phyloP scores from a whole-genome alignment of 1,139 yeast genomes.

The Candida dubliniensis region DNA sequence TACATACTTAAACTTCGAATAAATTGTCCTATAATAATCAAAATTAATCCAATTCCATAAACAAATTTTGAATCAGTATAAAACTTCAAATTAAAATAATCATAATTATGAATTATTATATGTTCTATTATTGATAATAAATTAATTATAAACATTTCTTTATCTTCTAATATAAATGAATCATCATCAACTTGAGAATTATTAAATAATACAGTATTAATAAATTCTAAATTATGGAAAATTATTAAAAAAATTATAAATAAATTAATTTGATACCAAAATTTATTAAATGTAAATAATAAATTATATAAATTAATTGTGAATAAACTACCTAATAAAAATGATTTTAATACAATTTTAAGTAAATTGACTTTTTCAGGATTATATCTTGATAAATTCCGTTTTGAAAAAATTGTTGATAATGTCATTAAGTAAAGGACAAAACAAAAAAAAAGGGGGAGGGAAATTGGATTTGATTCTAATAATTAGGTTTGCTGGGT shows the following conservation, averaged over 20 bases:
- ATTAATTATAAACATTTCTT: slow-evolving; percentile 68
- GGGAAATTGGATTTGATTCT: too few relatives aligned
- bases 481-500: too few relatives aligned
- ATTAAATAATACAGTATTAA: slow-evolving; percentile 74
- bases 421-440: too few relatives aligned
- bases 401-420: background rate
- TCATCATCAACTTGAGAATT: slow-evolving; percentile 63
- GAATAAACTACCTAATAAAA: slow-evolving; percentile 29
- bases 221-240: slow-evolving; percentile 83
- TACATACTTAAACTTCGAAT: slow-evolving; percentile 77
- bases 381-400: slow-evolving; percentile 19
- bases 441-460: too few relatives aligned
- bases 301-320: slow-evolving; percentile 15
- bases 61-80: background rate
- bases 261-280: slow-evolving; percentile 18
- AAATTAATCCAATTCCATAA: slow-evolving; percentile 40
- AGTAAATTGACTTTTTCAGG: slow-evolving; percentile 31
- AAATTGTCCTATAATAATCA: slow-evolving; percentile 61
- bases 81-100: background rate
- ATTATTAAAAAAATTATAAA: slow-evolving; percentile 54
- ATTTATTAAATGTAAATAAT: slow-evolving; percentile 1
- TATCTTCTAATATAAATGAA: slow-evolving; percentile 78
- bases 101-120: slow-evolving; percentile 8
- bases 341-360: slow-evolving; percentile 35
- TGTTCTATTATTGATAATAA: slow-evolving; percentile 28